A percentile compares a stretch with the other conserved stretches of the same genome.
These are phyloP conservation scores for Hysterangium stoloniferum DNA, from an alignment of 768 basidiomycete genomes.

Conservation along the genomic window DNA sequence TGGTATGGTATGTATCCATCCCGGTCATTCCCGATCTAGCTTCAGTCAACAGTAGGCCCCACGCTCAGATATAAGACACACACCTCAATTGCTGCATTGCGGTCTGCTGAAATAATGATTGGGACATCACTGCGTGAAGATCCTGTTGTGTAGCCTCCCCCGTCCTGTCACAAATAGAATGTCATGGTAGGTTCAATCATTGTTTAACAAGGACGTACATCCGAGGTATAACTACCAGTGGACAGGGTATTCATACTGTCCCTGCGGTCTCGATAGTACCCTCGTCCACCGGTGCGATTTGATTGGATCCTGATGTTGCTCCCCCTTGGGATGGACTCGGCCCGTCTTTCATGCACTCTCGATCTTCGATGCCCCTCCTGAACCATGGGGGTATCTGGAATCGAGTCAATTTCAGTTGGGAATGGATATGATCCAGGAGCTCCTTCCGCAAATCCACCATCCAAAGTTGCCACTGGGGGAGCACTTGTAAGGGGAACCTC, in stretches of 20 bases:
- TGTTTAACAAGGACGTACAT: neutral
- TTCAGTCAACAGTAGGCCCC: neutral
- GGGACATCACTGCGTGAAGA: slow-evolving; percentile 7
- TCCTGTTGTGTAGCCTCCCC: neutral
- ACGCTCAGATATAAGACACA: neutral
- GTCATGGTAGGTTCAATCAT: neutral
- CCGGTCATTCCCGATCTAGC: slow-evolving; percentile 12
- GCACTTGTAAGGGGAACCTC: neutral
- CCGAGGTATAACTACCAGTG: slow-evolving; percentile 5
- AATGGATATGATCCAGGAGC: neutral
- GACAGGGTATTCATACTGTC: neutral
- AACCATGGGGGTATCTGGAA: slow-evolving; percentile 1
- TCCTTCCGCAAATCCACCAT: neutral
- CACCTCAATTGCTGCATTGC: slow-evolving; percentile 11
- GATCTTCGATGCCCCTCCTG: slow-evolving; percentile 5
- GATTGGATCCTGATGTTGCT: slow-evolving; percentile 6
- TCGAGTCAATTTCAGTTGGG: neutral
- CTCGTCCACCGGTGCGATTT: neutral
- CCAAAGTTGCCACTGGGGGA: neutral
- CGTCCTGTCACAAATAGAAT: neutral
- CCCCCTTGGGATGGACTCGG: slow-evolving; percentile 2
- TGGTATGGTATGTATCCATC: slow-evolving; percentile 13
- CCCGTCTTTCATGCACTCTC: slow-evolving; percentile 4
- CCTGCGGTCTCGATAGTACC: neutral
- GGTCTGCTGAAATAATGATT: slow-evolving; percentile 8